These are phyloP conservation scores for Rugonectria rugulosa DNA, from an alignment of 2,329 filamentous ascomycete genomes.

Conservation along the genomic window DNA sequence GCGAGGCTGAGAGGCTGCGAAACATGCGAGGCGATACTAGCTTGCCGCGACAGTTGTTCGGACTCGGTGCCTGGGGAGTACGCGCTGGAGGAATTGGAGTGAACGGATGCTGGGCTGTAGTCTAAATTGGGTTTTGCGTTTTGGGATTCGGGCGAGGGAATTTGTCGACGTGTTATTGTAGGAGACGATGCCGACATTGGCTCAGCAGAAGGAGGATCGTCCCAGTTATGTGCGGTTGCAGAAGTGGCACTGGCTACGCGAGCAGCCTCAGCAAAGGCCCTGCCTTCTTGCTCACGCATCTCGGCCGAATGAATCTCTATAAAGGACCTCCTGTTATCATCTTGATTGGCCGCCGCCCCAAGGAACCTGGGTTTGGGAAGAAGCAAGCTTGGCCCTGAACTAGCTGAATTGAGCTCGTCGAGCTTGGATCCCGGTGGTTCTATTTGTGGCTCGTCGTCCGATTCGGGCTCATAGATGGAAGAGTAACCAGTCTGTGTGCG, in stretches of 20 bases:
- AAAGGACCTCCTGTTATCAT: conserved; percentile 64
- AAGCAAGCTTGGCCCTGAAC: conserved; percentile 33
- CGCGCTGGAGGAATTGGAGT: conserved; percentile 42
- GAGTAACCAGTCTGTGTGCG: conserved; percentile 38
- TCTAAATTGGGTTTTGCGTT: conserved; percentile 39
- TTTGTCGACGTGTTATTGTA: conserved; percentile 32
- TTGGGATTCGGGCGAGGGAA: conserved; percentile 41
- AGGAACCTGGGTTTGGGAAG: conserved; percentile 52
- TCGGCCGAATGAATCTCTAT: conserved; percentile 66
- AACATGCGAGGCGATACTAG: conserved; percentile 28
- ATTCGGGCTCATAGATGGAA: conserved; percentile 35
- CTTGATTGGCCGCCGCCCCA: conserved; percentile 50
- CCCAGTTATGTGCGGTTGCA: conserved; percentile 45
- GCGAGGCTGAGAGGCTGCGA: conserved; percentile 35
- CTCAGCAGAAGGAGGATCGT: conserved; percentile 40
- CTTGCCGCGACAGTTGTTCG: conserved; percentile 33
- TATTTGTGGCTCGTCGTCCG: conserved; percentile 28
- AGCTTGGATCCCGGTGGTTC: conserved; percentile 20
- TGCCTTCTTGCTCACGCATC: conserved; percentile 67
- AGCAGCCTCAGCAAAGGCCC: conserved; percentile 62
- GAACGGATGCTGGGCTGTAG: conserved; percentile 53
- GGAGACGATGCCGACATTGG: conserved; percentile 34
- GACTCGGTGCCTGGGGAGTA: conserved; percentile 35
- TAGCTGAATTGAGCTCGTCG: conserved; percentile 29
- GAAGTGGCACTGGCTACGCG: conserved; percentile 44